These are phyloP conservation scores for Colletotrichum echinochloae DNA, from an alignment of 2,329 filamentous ascomycete genomes.

Conservation along the genomic window DNA sequence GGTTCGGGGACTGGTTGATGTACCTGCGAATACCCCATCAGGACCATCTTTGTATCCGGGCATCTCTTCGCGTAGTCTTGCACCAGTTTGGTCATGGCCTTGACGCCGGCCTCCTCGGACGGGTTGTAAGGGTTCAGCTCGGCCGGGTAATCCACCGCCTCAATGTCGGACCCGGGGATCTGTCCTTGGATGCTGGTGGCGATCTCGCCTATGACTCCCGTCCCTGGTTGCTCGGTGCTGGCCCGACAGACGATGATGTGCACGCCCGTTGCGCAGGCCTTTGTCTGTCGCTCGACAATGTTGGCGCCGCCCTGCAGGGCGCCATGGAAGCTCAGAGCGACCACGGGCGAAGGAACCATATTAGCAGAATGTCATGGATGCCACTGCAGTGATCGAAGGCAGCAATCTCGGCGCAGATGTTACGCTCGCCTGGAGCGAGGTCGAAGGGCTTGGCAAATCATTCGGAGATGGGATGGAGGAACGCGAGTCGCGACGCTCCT, in stretches of 20 bases:
- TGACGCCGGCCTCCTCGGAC: slow-evolving; percentile 50
- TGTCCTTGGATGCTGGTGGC: slow-evolving; percentile 48
- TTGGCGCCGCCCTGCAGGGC: slow-evolving; percentile 16
- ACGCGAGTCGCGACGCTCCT: not conserved
- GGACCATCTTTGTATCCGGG: slow-evolving; percentile 53
- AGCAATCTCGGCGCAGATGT: not conserved
- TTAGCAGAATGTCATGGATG: not conserved
- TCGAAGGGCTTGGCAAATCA: no score
- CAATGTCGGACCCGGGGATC: slow-evolving; percentile 50
- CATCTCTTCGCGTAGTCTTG: slow-evolving; percentile 51
- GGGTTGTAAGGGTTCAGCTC: slow-evolving; percentile 48
- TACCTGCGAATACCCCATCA: slow-evolving; percentile 58
- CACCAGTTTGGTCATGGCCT: slow-evolving; percentile 49
- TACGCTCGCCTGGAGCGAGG: not conserved
- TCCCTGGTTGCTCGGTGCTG: slow-evolving; percentile 50
- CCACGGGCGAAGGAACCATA: slow-evolving; percentile 32
- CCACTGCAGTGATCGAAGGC: not conserved
- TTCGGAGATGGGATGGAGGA: slow-evolving; percentile 18
- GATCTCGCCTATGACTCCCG: slow-evolving; percentile 50
- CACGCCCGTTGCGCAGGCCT: slow-evolving; percentile 51
- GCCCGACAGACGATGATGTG: slow-evolving; percentile 56
- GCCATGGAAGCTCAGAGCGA: slow-evolving; percentile 30
- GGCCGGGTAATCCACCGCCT: slow-evolving; percentile 55
- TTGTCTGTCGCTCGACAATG: slow-evolving; percentile 11
- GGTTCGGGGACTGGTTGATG: slow-evolving; percentile 24